These are phyloP conservation scores for Diatrype stigma DNA, from an alignment of 2,329 filamentous ascomycete species.

Conservation along the genomic window DNA sequence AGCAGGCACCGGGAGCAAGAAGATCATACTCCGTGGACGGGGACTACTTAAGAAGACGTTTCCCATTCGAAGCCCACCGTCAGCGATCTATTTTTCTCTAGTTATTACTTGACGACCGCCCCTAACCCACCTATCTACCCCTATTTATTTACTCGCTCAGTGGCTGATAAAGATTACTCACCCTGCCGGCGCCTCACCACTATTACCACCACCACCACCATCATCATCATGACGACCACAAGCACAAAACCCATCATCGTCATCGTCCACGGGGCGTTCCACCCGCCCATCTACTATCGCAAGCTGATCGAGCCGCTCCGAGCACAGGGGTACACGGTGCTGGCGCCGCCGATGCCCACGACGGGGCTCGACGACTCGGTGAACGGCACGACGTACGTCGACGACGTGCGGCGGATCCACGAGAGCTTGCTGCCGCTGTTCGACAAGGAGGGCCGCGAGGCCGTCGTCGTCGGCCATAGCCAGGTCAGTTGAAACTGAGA, in stretches of 20 bases:
- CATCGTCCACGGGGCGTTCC: constrained; percentile 19
- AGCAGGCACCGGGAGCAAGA: no score
- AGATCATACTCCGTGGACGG: no score
- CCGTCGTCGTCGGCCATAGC: constrained; percentile 21
- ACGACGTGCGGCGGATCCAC: constrained; percentile 17
- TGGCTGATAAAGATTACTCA: no score
- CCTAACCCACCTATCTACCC: no score
- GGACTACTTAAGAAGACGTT: no score
- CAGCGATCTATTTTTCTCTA: no score
- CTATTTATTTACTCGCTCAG: no score
- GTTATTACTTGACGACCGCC: no score
- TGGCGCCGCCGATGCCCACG: constrained; percentile 8
- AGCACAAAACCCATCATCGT: constrained; percentile 14
- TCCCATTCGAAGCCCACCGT: no score
- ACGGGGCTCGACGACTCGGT: constrained; percentile 18
- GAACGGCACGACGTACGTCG: constrained; percentile 19
- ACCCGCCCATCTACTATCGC: constrained; percentile 16
- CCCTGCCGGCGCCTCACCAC: no score
- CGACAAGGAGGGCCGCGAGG: constrained; percentile 17
- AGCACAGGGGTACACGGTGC: constrained; percentile 11
- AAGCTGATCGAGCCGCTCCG: constrained; percentile 16
- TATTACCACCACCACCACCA: background rate
- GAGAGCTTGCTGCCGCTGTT: constrained; percentile 14
- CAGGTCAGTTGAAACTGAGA: no score
- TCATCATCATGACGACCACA: background rate